Conservation (phyloP, 768 basidiomycete species). For the Kwoniella sp. region DNA sequence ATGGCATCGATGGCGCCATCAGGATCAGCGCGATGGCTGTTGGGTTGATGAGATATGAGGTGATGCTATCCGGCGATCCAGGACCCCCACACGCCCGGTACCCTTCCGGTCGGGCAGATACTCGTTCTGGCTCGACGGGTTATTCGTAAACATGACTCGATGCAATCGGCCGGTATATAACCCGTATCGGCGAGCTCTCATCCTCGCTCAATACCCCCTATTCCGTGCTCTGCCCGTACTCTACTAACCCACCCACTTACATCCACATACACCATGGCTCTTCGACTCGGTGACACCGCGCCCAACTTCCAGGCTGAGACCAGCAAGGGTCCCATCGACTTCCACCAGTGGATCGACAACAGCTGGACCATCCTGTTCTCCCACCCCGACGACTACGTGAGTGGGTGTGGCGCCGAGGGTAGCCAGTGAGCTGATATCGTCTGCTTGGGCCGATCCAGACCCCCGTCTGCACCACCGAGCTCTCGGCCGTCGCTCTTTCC, state of each 20-base stretch:
- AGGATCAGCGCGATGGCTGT: too few relatives aligned
- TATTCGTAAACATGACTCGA: too few relatives aligned
- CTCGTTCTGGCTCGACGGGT: too few relatives aligned
- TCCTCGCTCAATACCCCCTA: neutral
- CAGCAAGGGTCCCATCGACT: constrained; percentile 73
- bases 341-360: constrained; percentile 82
- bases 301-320: constrained; percentile 77
- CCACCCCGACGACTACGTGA: constrained; percentile 63
- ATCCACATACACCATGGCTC: constrained; percentile 29
- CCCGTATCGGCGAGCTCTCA: neutral
- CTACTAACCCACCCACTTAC: too few relatives aligned
- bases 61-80: too few relatives aligned
- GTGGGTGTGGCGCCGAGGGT: neutral
- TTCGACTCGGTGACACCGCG: constrained; percentile 58
- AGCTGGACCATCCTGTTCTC: constrained; percentile 91
- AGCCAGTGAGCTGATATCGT: neutral
- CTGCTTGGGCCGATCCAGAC: constrained; percentile 8
- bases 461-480: constrained; percentile 68
- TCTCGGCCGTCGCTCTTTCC: constrained; percentile 89
- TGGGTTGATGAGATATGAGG: too few relatives aligned
- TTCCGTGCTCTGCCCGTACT: too few relatives aligned
- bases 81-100: too few relatives aligned
- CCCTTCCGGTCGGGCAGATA: too few relatives aligned
- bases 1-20: too few relatives aligned
- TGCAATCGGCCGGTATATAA: neutral